Percentiles rank a stretch among this genome's conserved stretches.
These are phyloP conservation scores for Colletotrichum gloeosporioides DNA, from an alignment of 2,329 filamentous ascomycete genomes.

Conservation along the genomic window DNA sequence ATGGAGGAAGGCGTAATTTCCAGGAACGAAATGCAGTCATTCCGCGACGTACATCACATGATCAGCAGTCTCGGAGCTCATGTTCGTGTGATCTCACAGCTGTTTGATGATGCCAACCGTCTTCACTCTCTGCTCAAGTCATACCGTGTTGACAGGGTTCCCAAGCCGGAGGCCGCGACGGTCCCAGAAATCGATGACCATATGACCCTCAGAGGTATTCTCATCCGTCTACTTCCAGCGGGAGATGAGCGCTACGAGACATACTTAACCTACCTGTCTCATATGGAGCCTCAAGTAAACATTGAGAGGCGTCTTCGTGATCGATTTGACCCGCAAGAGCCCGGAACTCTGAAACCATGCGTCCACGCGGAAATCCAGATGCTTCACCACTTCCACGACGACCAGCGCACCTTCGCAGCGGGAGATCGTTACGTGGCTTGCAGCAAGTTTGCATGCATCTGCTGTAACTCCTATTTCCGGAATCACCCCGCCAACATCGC, in stretches of 20 bases:
- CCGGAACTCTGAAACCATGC: conserved; percentile 25
- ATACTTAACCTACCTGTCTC: conserved; percentile 20
- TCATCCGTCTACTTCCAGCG: conserved; percentile 33
- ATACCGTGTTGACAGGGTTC: conserved; percentile 27
- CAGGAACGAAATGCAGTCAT: conserved; percentile 8
- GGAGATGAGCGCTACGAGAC: conserved; percentile 10
- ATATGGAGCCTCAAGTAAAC: conserved; percentile 31
- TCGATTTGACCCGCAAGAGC: conserved; percentile 26
- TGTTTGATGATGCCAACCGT: conserved; percentile 37
- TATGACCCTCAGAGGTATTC: conserved; percentile 34
- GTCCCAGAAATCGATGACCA: conserved; percentile 30
- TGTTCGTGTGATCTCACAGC: conserved; percentile 39
- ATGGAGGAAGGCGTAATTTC: not conserved
- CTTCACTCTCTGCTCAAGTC: conserved; percentile 30
- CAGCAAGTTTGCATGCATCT: conserved; percentile 58
- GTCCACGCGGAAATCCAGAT: conserved; percentile 54
- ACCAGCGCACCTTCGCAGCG: conserved; percentile 36
- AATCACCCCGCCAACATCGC: conserved; percentile 39
- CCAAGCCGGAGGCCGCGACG: conserved; percentile 1
- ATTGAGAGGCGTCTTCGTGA: conserved; percentile 28
- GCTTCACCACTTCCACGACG: conserved; percentile 48
- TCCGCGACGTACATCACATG: conserved; percentile 40
- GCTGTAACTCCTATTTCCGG: conserved; percentile 50
- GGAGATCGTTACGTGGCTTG: conserved; percentile 52
- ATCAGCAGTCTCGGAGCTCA: conserved; percentile 51